A percentile compares a stretch with the other conserved stretches of the same genome.
Evolutionary conservation across 345 rosid genomes (phyloP).

Genomic region (Excoecaria cochinchinensis): DNA sequence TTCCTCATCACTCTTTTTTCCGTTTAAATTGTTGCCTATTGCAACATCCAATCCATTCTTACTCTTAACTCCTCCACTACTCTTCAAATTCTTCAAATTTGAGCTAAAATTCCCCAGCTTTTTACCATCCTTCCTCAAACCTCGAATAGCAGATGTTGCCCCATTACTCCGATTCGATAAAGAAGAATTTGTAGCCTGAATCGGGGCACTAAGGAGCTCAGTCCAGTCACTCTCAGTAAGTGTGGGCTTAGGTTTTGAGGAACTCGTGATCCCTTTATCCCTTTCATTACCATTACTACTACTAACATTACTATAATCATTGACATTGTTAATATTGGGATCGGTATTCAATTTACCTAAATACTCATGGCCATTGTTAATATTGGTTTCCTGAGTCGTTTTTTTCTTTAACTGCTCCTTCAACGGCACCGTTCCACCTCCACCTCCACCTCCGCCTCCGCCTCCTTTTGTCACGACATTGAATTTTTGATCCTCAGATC

Average conservation of each 20-base stretch:
- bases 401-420: constrained; percentile 85
- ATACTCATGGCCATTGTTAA: constrained; percentile 29
- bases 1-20: constrained; percentile 53
- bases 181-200: constrained; percentile 28
- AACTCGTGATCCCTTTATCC: constrained; percentile 33
- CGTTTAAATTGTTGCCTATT: constrained; percentile 36
- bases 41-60: constrained; percentile 27
- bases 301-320: background rate
- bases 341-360: constrained; percentile 48
- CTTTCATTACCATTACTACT: constrained; percentile 20
- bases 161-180: constrained; percentile 37
- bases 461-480: constrained; percentile 45
- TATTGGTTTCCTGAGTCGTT: constrained; percentile 21
- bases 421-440: constrained; percentile 56
- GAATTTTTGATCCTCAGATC: constrained; percentile 49
- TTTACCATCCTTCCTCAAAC: constrained; percentile 50
- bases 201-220: constrained; percentile 59
- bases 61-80: constrained; percentile 29
- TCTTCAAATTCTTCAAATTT: constrained; percentile 42
- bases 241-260: constrained; percentile 38
- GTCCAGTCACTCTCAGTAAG: constrained; percentile 92
- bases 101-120: constrained; percentile 42
- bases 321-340: constrained; percentile 19
- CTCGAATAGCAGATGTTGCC: constrained; percentile 42
- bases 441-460: constrained; percentile 15